Evolutionary conservation across 306 rosid genomes (phyloP).

Genomic region (Nissolia schottii): DNA sequence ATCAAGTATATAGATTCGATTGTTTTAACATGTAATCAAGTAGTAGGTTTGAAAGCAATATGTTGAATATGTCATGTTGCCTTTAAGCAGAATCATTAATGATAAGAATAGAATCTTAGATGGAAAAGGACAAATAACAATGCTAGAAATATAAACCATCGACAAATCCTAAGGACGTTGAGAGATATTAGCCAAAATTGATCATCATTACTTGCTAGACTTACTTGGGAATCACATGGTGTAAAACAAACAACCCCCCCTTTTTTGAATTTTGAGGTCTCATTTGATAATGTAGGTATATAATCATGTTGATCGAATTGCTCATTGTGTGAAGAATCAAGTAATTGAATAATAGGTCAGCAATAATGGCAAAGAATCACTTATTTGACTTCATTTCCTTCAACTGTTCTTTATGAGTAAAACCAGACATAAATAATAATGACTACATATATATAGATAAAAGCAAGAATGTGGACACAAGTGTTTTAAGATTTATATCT

Average conservation of each 20-base stretch:
- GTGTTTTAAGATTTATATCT: no score
- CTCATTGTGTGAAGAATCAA: background rate
- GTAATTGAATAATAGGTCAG: background rate
- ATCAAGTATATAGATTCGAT: background rate
- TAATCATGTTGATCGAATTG: background rate
- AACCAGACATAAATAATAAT: background rate
- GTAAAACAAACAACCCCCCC: background rate
- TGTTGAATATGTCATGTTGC: background rate
- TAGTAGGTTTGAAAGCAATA: background rate
- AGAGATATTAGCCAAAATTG: background rate
- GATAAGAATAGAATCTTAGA: conserved; percentile 6
- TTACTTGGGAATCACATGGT: background rate
- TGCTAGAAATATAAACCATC: background rate
- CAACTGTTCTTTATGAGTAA: background rate
- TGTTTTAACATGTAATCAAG: background rate
- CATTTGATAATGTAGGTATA: background rate
- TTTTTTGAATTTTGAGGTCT: conserved; percentile 15
- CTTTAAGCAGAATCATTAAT: background rate
- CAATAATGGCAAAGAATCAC: background rate
- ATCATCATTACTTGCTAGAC: conserved; percentile 6
- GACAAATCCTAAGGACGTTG: background rate
- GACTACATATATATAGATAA: no score
- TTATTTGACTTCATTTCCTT: background rate
- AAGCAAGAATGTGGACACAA: no score
- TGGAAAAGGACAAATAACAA: background rate